Conservation (phyloP, 2,329 filamentous ascomycete species). For the Colletotrichum sp. region DNA sequence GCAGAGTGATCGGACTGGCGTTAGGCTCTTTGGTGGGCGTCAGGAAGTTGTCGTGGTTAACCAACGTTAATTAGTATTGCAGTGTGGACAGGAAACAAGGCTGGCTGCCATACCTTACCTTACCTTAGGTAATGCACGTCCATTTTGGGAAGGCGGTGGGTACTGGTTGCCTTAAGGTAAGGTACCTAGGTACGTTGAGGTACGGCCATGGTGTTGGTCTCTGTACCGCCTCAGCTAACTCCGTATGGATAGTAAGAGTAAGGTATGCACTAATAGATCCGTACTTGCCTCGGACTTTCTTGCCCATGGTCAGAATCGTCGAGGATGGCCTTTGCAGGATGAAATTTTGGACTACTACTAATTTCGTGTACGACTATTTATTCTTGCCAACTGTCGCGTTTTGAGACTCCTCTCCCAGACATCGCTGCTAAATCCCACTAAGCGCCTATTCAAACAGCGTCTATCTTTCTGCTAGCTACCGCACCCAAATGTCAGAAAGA, state of each 20-base stretch:
- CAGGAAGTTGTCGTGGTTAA: not conserved
- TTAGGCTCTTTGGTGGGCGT: not conserved
- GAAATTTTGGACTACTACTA: not conserved
- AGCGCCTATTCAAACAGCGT: not conserved
- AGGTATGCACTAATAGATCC: not conserved
- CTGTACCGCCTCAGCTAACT: not conserved
- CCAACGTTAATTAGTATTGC: not conserved
- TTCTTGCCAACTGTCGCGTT: not conserved
- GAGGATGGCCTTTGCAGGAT: not conserved
- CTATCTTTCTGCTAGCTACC: not conserved
- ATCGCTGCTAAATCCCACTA: not conserved
- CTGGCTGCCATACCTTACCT: not conserved
- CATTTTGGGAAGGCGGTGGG: not conserved
- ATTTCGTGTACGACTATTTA: not conserved
- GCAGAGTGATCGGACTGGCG: not conserved
- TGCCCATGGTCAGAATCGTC: not conserved
- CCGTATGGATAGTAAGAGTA: not conserved
- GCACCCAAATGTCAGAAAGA: not conserved
- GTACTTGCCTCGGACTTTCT: not conserved
- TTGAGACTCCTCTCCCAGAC: not conserved
- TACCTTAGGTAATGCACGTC: not conserved
- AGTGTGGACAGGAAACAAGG: not conserved
- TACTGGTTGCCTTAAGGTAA: not conserved
- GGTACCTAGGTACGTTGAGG: not conserved
- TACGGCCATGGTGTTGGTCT: not conserved